Evolutionary conservation across 2,329 filamentous ascomycete genomes (phyloP), one percentile per base, ranked within the genome.

Genomic region (Epicoccum nigrum): DNA sequence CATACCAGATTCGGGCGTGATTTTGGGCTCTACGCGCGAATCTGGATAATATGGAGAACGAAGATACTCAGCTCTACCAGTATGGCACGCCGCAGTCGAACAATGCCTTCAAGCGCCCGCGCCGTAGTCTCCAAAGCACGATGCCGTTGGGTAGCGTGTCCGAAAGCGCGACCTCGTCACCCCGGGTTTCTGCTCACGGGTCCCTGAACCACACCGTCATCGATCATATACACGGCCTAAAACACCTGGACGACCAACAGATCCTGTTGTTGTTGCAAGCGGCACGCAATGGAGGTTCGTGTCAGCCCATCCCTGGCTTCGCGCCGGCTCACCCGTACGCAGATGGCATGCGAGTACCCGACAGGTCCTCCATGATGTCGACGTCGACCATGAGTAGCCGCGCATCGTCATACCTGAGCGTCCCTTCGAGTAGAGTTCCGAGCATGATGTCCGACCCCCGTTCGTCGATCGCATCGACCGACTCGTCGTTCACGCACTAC

Each of bases 161-260:
- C 41, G 70, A 72, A 44, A 69, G 66, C 65, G 62, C 70, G 40
- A 68, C 69, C 23, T 68, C 70, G 21, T 72, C 70, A 21, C 70
- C 70, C 17, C 64, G 68, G 43, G 62, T 68, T 21, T 71, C 69
- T 16, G 60, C 63, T 49, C 67, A 72, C 41, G 59, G 60, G 21
- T 62, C 61, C 30, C 63, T 73, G 54, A 70, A 69, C 19, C 68
- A 68, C 20, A 70, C 72, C 28, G 67, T 74, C 45, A 70, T 73
- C 54, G 64, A 71, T 27, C 70, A 73, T 58, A 72, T 74, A 54
- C 70, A 74, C 59, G 71, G 67, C 28, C 54, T 74, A 34, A 74
- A 73, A 49, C 71, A 74, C 57, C 62, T 74, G 52, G 70, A 74
- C 48, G 70, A 74, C 55, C 65, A 73, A 42, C 69, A 71, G 56